These are phyloP conservation scores for Diplodia mutila DNA, from an alignment of 2,329 filamentous ascomycete genomes.

Conservation along the genomic window DNA sequence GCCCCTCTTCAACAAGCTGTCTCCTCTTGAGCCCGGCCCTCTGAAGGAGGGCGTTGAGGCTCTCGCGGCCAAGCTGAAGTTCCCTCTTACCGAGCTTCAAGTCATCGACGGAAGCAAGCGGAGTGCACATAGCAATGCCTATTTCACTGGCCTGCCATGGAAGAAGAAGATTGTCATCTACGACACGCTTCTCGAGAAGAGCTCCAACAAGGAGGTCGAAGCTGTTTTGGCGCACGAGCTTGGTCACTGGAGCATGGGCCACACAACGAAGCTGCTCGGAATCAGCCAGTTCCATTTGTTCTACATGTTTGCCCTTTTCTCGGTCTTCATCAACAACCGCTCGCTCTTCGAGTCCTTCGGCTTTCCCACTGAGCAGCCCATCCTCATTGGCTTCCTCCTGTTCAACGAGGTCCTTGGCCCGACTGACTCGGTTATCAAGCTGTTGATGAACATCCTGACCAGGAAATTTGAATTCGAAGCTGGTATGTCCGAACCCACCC, in stretches of 20 bases:
- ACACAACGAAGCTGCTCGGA: constrained; percentile 87
- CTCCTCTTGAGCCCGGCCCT: constrained; percentile 81
- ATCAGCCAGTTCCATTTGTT: constrained; percentile 87
- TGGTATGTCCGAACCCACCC: constrained; percentile 49
- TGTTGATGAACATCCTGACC: constrained; percentile 94
- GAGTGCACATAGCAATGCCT: constrained; percentile 86
- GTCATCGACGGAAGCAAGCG: constrained; percentile 93
- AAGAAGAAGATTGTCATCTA: constrained; percentile 99
- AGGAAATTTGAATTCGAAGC: constrained; percentile 96
- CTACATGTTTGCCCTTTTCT: constrained; percentile 96
- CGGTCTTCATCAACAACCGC: constrained; percentile 93
- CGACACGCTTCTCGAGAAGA: constrained; percentile 96
- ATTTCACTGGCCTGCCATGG: constrained; percentile 97
- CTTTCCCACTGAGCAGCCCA: constrained; percentile 79
- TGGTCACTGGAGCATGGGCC: constrained; percentile 94
- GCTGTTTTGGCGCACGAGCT: constrained; percentile 95
- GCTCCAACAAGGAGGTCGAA: constrained; percentile 86
- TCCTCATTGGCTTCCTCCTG: constrained; percentile 95
- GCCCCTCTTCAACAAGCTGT: constrained; percentile 97
- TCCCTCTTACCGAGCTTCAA: constrained; percentile 89
- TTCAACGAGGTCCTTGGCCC: constrained; percentile 97
- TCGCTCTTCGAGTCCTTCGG: constrained; percentile 92
- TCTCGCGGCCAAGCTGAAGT: constrained; percentile 80
- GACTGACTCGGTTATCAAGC: constrained; percentile 92
- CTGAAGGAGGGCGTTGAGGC: constrained; percentile 87